These are phyloP conservation scores for Tricholoma sp. DNA, from an alignment of 768 basidiomycete genomes.

Conservation along the genomic window DNA sequence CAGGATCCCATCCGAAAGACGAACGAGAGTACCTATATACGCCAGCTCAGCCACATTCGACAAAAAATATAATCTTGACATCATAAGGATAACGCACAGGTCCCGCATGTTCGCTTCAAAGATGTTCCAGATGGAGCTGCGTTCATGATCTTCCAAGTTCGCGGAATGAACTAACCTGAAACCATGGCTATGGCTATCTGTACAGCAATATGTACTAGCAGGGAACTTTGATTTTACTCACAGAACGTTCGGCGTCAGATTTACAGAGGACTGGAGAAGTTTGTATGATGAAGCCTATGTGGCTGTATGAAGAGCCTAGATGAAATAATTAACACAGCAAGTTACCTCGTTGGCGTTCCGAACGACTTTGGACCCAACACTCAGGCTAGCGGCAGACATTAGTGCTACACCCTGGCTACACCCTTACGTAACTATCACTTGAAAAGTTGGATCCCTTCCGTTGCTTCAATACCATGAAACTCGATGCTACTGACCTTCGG, in stretches of 20 bases:
- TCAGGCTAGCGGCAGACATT: background rate
- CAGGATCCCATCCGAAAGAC: conserved; percentile 63
- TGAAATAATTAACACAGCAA: background rate
- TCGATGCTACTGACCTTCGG: conserved; percentile 91
- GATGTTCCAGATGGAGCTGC: conserved; percentile 44
- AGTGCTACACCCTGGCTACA: too few relatives aligned
- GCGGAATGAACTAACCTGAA: conserved; percentile 14
- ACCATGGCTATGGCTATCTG: background rate
- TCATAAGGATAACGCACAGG: conserved; percentile 26
- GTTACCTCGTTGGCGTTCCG: conserved; percentile 15
- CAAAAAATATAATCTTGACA: background rate
- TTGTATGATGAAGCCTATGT: conserved; percentile 13
- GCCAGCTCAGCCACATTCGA: background rate
- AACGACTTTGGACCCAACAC: conserved; percentile 3
- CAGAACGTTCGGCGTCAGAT: conserved; percentile 4
- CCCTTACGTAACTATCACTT: too few relatives aligned
- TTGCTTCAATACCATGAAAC: conserved; percentile 57
- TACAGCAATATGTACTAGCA: background rate
- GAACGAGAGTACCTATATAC: conserved; percentile 45
- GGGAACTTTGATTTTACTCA: background rate
- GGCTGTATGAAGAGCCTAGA: background rate
- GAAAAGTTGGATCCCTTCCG: too few relatives aligned
- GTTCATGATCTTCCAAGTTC: conserved; percentile 31
- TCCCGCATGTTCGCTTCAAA: conserved; percentile 56
- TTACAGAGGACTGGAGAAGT: conserved; percentile 6